A percentile compares a stretch with the other conserved stretches of the same genome.
phyloP scores from a whole-genome alignment of 1,139 yeast species.

The Nakaseomyces bracarensis region DNA sequence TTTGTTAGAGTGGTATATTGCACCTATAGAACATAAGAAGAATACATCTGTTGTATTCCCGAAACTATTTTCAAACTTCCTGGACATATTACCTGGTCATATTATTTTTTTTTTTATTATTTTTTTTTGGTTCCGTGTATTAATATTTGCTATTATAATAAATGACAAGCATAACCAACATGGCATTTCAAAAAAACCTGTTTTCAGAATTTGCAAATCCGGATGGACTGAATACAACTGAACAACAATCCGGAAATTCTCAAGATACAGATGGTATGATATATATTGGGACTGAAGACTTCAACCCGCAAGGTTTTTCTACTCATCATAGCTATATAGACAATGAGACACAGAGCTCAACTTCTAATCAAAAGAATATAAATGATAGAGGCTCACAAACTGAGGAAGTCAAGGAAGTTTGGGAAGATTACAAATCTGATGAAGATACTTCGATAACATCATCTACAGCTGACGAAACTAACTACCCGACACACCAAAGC shows the following conservation, averaged over 20 bases:
- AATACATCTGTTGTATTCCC: too few species aligned
- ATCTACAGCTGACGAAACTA: background rate
- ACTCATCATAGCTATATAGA: background rate
- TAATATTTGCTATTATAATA: background rate
- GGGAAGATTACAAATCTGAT: constrained; percentile 2
- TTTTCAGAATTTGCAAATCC: background rate
- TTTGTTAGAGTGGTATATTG: too few species aligned
- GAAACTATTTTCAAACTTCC: too few species aligned
- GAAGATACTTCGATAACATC: background rate
- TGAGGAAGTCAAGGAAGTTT: background rate
- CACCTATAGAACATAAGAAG: too few species aligned
- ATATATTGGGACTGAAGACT: background rate
- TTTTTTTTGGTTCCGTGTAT: background rate
- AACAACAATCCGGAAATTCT: background rate
- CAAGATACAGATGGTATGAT: background rate
- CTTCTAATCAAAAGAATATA: background rate
- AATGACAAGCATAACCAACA: background rate
- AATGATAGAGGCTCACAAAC: background rate
- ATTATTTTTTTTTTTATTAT: background rate
- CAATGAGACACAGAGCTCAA: background rate
- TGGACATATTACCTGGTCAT: too few species aligned
- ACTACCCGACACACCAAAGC: background rate
- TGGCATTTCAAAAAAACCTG: constrained; percentile 1
- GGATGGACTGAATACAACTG: background rate
- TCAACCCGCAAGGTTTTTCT: background rate